Base-by-base conservation (phyloP, 2,329 filamentous ascomycete genomes). In the Fusarium verticillioides region DNA sequence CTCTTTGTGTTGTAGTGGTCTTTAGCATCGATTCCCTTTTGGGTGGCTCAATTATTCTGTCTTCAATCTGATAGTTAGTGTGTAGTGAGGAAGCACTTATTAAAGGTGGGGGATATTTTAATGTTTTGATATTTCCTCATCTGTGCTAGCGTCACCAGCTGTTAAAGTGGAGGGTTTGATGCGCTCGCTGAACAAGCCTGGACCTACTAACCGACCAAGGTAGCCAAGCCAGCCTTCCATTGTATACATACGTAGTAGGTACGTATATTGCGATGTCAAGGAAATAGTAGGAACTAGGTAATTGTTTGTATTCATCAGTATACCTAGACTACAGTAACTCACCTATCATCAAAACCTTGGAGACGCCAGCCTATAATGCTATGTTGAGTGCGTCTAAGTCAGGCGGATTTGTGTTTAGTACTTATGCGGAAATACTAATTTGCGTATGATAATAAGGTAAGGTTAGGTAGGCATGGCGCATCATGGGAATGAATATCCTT, bases 61-160 rank as follows among this genome's bases (percentile, higher is more conserved):
- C 43, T 64, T 63, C 42, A 57, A 62, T 30, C 36, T 63, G 39
- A 58, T 53, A 64, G 47, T 43, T 53, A 56, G 46, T 30, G 43
- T 47, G 47, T 30, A 26, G 26, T 42, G 36, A 56, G 28, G 19
- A 34, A 60, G 23, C 34, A 60, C 23, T 32, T 34, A 39, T 32
- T 40, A 39, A 58, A 53, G 66, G 47, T 63, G 52, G 58, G 60
- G 54, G 36, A 30, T 37, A 19, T 26, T 56, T 60, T 56, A 39
- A 37, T 66, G 63, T 69, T 69, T 69, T 63, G 64, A 69, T 57
- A 57, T 37, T 63, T 44, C 66, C 66, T 16, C n/a, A 54, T 69
- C 15, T 19, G 58, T 52, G 30, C 56, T 69, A 69, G 66, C 50
- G 64, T 37, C 18, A 23, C 19, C 15, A 16, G 16, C 21, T 21